Percentiles rank a stretch among this genome's conserved stretches.
These are phyloP conservation scores for Ustilago bromivora DNA, from an alignment of 1,284 basidiomycete species.

Conservation along the genomic window DNA sequence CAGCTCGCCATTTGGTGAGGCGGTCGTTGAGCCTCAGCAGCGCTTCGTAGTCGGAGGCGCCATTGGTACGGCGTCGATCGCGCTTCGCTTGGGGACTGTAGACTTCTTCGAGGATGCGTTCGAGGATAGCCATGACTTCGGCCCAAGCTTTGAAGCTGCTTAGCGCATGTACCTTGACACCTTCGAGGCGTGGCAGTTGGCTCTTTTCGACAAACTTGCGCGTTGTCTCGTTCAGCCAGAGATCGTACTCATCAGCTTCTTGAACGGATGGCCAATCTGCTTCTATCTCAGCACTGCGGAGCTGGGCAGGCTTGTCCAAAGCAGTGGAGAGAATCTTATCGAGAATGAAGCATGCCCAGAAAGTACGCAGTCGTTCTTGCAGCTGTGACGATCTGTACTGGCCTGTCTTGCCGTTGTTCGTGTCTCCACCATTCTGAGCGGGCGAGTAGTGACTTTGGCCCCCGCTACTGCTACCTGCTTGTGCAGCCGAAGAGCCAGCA, in stretches of 20 bases:
- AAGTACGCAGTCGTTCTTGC: slow-evolving; percentile 43
- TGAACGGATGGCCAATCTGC: slow-evolving; percentile 41
- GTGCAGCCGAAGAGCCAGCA: not conserved
- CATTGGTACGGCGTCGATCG: slow-evolving; percentile 35
- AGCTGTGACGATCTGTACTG: slow-evolving; percentile 10
- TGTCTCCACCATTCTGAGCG: not conserved
- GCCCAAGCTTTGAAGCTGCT: slow-evolving; percentile 52
- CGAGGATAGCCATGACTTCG: slow-evolving; percentile 54
- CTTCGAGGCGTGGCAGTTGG: slow-evolving; percentile 30
- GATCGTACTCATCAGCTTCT: slow-evolving; percentile 53
- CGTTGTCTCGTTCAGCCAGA: slow-evolving; percentile 50
- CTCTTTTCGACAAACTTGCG: slow-evolving; percentile 38
- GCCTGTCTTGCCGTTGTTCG: slow-evolving; percentile 2
- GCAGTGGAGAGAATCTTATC: slow-evolving; percentile 58
- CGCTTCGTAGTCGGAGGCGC: slow-evolving; percentile 39
- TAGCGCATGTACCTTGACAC: slow-evolving; percentile 50
- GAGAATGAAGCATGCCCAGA: slow-evolving; percentile 56
- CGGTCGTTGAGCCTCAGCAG: slow-evolving; percentile 29
- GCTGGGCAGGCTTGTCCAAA: slow-evolving; percentile 49
- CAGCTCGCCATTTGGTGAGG: slow-evolving; percentile 29
- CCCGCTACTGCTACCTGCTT: not conserved
- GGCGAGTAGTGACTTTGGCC: not conserved
- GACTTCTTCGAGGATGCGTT: slow-evolving; percentile 49
- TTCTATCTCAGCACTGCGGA: slow-evolving; percentile 49
- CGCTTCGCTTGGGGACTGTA: slow-evolving; percentile 52